Evolutionary conservation across 2,329 filamentous ascomycete genomes (phyloP), one percentile per base, ranked within the genome.

Genomic region (Sporothrix sp.): DNA sequence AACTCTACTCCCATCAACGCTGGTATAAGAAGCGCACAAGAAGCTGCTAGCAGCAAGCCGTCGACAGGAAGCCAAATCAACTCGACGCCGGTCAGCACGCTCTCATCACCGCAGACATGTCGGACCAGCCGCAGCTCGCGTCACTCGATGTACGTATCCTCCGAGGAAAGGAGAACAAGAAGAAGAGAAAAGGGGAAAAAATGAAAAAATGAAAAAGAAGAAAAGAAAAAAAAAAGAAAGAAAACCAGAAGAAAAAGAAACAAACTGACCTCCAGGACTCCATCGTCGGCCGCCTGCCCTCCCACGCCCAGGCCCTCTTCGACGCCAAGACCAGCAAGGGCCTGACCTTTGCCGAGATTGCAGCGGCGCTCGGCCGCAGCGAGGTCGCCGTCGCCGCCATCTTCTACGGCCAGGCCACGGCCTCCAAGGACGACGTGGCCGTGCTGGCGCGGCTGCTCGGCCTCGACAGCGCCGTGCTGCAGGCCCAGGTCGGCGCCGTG

Each of bases 341-440:
- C 57, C 76, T 95, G 32, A 86, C 75, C 60, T 96, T 95, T 63
- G 86, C 88, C 64, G 70, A 78, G 38, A 89, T 96, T 61, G 87
- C 80, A 47, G 68, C 81, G 58, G 73, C 81, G 27, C 75, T 95
- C 50, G 82, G 81, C 56, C 85, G 89, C 56, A 81, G 84, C 62
- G 86, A 95, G 68, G 86, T 95, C 37, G 87, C 87, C 36, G 79
- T 85, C 3, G 90, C 90, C 2, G 89, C 89, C 2, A 71, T 95
- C 56, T 96, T 96, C 75, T 95, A 95, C 65, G 90, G 90, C 27
- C 75, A 79, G 59, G 75, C 75, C 2, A 67, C 71, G 28, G 74
- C 75, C 0, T 71, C 72, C 0, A 61, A 67, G 4, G 70, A 72
- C 21, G 76, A 78, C 43, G 72, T 76, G 18, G 72, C 72, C 38